phyloP scores from a whole-genome alignment of 2,329 filamentous ascomycete species.

The Cadophora malorum region DNA sequence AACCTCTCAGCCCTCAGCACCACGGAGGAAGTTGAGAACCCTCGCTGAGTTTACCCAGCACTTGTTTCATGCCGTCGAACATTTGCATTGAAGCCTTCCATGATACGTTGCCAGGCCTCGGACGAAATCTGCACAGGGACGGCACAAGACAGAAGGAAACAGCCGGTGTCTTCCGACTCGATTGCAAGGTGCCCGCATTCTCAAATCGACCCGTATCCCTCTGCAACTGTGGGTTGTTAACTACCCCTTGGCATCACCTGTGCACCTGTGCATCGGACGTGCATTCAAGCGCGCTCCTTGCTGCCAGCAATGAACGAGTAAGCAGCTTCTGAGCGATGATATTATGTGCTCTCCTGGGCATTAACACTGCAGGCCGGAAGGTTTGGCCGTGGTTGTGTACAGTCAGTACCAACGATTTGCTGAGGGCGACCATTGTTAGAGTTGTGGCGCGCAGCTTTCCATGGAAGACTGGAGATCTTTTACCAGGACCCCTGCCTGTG shows the following conservation, averaged over 20 bases:
- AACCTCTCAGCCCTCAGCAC: no score
- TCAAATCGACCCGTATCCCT: background rate
- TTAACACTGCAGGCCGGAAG: constrained; percentile 19
- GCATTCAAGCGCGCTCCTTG: constrained; percentile 22
- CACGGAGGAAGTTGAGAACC: no score
- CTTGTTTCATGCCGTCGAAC: constrained; percentile 35
- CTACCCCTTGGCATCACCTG: background rate
- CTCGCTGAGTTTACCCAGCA: background rate
- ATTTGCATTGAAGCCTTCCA: constrained; percentile 33
- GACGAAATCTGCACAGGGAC: constrained; percentile 33
- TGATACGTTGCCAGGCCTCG: constrained; percentile 27
- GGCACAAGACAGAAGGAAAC: constrained; percentile 26
- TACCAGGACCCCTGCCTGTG: constrained; percentile 12
- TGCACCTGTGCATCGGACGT: constrained; percentile 7
- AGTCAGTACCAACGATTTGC: constrained; percentile 16
- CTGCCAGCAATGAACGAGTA: constrained; percentile 3
- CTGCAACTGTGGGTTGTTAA: constrained; percentile 9
- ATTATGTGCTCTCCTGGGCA: constrained; percentile 12
- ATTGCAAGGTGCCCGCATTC: background rate
- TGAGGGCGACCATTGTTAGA: constrained; percentile 8
- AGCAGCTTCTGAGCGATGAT: background rate
- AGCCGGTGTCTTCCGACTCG: constrained; percentile 24
- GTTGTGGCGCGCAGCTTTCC: background rate
- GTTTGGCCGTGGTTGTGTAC: constrained; percentile 18
- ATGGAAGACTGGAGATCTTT: constrained; percentile 24